Evolutionary conservation across 768 basidiomycete genomes (phyloP), one percentile per base, ranked within the genome.

Genomic region (Naematelia encephala): DNA sequence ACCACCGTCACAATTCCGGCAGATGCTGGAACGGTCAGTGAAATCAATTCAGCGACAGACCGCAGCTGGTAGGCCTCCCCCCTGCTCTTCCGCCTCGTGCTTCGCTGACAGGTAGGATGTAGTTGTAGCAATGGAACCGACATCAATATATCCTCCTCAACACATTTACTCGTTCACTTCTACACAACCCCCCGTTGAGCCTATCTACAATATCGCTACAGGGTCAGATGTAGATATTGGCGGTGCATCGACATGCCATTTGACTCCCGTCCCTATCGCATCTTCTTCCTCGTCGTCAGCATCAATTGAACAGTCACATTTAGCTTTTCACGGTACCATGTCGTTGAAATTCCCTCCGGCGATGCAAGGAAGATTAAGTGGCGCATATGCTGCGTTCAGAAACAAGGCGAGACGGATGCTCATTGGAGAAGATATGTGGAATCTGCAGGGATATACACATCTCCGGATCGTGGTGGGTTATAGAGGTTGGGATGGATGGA

Each of bases 181-280:
- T 12, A 4, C 30, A 1, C 43, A 57, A 2, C 66, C 59, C 4
- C 66, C 65, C 10, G 44, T 60, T n/a, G 56, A 54, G 11, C 54
- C 87, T 61, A 69, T 90, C 49, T 63, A 80, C 2, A 80, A 83
- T n/a, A 86, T 86, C 61, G 88, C 86, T 0, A 84, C 83, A 0
- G 93, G 93, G 2, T 90, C 87, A 63, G 94, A 98, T 76, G 81
- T 81, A 0, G 94, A 98, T 77, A 87, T 93, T 45, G 92, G 93
- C 4, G 89, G 91, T 14, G 54, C 68, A 46, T 73, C 67, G 0
- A 72, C 70, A 4, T 64, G 61, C 43, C 26, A 57, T 11, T 60
- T 74, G 25, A 65, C 72, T 23, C 57, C 63, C 14, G 60, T 69
- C 44, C 48, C 63, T n/a, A n/a, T n/a, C n/a, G n/a, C n/a, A 29